A percentile compares a stretch with the other conserved stretches of the same genome.
phyloP scores from a whole-genome alignment of 768 basidiomycete genomes.

The Tylopilus sp. region DNA sequence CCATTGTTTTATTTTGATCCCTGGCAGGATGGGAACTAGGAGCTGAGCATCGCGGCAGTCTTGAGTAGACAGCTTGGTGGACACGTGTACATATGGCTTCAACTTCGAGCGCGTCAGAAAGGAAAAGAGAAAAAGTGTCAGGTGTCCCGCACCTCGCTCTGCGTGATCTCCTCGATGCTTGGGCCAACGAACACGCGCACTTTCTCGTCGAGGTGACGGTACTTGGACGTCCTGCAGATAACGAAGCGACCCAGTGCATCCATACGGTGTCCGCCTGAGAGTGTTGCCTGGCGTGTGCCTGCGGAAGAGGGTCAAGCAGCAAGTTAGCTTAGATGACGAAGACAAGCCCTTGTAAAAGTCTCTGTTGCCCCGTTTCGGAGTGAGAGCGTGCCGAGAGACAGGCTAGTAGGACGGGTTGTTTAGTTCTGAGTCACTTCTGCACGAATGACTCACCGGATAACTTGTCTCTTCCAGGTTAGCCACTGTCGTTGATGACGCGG shows the following conservation, averaged over 20 bases:
- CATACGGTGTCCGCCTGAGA: conserved; percentile 82
- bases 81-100: conserved; percentile 28
- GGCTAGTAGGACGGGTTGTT: too few species aligned
- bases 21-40: conserved; percentile 23
- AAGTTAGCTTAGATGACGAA: not conserved
- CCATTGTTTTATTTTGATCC: conserved; percentile 26
- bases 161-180: conserved; percentile 57
- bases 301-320: not conserved
- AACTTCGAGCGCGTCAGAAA: conserved; percentile 9
- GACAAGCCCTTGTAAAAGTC: conserved; percentile 92
- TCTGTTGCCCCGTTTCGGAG: conserved; percentile 87
- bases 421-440: too few species aligned
- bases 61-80: conserved; percentile 19
- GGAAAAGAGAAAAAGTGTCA: not conserved
- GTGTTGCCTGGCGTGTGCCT: conserved; percentile 82
- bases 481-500: too few species aligned
- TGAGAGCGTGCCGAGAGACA: conserved; percentile 73
- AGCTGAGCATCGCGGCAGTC: conserved; percentile 27
- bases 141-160: conserved; percentile 42
- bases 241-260: conserved; percentile 88
- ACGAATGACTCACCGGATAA: too few species aligned
- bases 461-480: too few species aligned
- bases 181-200: conserved; percentile 85
- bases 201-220: conserved; percentile 75
- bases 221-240: conserved; percentile 72